Evolutionary conservation across 257 asterid genomes (phyloP).

Genomic region (Solanum megistacrolobum): DNA sequence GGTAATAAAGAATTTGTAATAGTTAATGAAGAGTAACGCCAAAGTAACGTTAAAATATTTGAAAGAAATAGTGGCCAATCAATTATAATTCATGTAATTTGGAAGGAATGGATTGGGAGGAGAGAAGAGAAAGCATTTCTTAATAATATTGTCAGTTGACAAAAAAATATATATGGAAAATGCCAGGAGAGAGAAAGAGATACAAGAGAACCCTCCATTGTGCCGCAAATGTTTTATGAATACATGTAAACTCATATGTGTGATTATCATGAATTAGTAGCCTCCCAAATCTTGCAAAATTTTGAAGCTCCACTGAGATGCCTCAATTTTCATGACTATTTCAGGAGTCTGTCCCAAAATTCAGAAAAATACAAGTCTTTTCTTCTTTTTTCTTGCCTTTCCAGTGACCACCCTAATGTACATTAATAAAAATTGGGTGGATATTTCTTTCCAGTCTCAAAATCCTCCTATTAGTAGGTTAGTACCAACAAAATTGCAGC

Average conservation of each 20-base stretch:
- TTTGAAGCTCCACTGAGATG: conserved; percentile 52
- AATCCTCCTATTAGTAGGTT: conserved; percentile 52
- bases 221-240: background rate
- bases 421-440: conserved; percentile 56
- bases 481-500: conserved; percentile 33
- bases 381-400: conserved; percentile 21
- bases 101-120: background rate
- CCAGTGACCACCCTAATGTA: conserved; percentile 43
- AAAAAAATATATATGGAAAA: background rate
- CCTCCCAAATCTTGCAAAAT: conserved; percentile 43
- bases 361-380: conserved; percentile 16
- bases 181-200: background rate
- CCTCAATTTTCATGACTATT: conserved; percentile 21
- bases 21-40: background rate
- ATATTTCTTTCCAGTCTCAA: background rate
- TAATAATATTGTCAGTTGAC: background rate
- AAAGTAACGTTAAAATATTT: background rate
- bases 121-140: background rate
- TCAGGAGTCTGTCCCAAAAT: conserved; percentile 20
- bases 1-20: background rate
- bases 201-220: background rate
- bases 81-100: background rate
- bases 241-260: background rate
- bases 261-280: background rate
- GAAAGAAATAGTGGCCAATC: background rate